These are phyloP conservation scores for Pistacia vera DNA, from an alignment of 345 rosid genomes.

Conservation along the genomic window DNA sequence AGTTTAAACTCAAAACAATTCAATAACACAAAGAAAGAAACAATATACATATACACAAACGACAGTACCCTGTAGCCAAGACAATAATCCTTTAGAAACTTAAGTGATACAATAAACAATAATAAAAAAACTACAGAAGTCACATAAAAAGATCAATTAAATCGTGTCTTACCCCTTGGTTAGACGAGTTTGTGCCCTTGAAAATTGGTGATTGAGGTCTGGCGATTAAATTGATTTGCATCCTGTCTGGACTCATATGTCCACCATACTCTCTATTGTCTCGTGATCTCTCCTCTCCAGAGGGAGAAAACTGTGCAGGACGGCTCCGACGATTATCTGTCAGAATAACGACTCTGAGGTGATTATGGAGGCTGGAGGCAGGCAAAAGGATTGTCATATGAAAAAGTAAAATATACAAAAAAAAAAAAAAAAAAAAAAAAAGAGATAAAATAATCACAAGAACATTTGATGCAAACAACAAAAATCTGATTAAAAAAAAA, in stretches of 20 bases:
- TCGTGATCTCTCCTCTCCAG: constrained; percentile 77
- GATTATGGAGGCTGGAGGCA: constrained; percentile 45
- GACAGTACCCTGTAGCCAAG: not conserved
- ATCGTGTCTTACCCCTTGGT: constrained; percentile 49
- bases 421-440: no score
- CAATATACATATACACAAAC: not conserved
- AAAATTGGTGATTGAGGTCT: constrained; percentile 49
- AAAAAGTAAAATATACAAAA: not conserved
- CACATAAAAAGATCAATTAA: not conserved
- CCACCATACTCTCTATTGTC: constrained; percentile 49
- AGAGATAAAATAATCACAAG: not conserved
- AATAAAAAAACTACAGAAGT: not conserved
- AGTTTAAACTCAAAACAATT: not conserved
- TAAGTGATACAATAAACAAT: not conserved
- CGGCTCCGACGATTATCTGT: constrained; percentile 97
- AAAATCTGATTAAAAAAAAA: not conserved
- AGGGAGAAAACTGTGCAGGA: constrained; percentile 46
- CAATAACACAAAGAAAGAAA: not conserved
- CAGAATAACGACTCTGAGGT: constrained; percentile 63
- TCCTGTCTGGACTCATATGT: not conserved
- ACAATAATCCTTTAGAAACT: not conserved
- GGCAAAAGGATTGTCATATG: not conserved
- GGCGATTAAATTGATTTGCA: constrained; percentile 4
- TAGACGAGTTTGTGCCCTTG: constrained; percentile 46
- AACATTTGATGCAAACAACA: not conserved